Conservation (phyloP, 192 early-diverging fungal genomes). For the Entrophospora sp. region DNA sequence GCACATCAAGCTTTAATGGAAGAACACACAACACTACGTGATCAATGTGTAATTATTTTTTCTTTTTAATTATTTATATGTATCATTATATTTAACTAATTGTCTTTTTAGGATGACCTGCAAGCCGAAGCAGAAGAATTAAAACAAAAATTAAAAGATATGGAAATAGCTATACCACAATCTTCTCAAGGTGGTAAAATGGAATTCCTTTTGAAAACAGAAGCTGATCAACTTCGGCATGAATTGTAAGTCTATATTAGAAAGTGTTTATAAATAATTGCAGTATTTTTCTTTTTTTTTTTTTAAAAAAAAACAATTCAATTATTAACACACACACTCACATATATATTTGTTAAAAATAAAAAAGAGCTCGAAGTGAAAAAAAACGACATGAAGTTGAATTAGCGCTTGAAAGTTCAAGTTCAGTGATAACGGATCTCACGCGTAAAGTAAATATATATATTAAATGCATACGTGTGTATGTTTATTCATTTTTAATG, state of each 20-base stretch:
- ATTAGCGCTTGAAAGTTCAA: slow-evolving; percentile 48
- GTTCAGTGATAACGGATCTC: slow-evolving; percentile 54
- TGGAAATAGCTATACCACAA: slow-evolving; percentile 64
- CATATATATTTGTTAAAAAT: neutral
- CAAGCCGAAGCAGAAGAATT: slow-evolving; percentile 63
- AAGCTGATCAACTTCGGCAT: slow-evolving; percentile 78
- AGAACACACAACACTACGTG: slow-evolving; percentile 43
- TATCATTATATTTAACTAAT: neutral
- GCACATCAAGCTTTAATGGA: slow-evolving; percentile 36
- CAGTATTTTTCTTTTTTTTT: too few species aligned
- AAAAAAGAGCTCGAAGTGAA: slow-evolving; percentile 67
- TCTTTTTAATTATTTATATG: too few species aligned
- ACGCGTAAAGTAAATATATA: slow-evolving; percentile 48
- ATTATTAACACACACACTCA: neutral
- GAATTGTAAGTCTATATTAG: slow-evolving; percentile 80
- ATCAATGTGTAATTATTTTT: slow-evolving; percentile 25
- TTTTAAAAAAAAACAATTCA: neutral
- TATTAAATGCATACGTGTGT: too few species aligned
- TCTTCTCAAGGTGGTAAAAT: slow-evolving; percentile 67
- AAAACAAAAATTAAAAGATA: slow-evolving; percentile 61
- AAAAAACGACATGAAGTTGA: slow-evolving; percentile 62
- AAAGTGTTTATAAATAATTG: too few species aligned
- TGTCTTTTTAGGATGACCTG: slow-evolving; percentile 58
- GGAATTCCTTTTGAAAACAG: slow-evolving; percentile 76
- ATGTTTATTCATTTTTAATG: too few species aligned